phyloP scores from a whole-genome alignment of 768 basidiomycete species.

The Lyophyllum shimeji region DNA sequence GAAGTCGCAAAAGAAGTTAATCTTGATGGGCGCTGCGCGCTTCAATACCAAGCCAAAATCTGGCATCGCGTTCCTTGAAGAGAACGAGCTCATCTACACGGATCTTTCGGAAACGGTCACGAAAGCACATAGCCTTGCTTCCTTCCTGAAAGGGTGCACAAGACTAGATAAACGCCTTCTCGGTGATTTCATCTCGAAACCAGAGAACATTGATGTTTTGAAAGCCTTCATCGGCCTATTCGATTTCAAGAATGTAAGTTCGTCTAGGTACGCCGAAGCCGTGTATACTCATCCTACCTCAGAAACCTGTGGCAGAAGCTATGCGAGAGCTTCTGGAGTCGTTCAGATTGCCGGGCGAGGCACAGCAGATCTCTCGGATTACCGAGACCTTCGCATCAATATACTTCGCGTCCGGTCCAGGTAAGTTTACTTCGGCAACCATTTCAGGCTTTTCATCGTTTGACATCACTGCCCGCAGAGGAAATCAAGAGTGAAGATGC shows the following conservation, averaged over 20 bases:
- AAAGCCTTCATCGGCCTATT: slow-evolving; percentile 87
- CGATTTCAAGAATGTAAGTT: slow-evolving; percentile 81
- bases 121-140: slow-evolving; percentile 70
- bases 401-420: slow-evolving; percentile 84
- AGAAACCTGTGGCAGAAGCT: slow-evolving; percentile 96
- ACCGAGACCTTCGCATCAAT: slow-evolving; percentile 92
- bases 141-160: slow-evolving; percentile 81
- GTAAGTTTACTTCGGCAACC: slow-evolving; percentile 36
- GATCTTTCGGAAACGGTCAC: slow-evolving; percentile 58
- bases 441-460: background rate
- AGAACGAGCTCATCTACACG: slow-evolving; percentile 83
- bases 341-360: slow-evolving; percentile 93
- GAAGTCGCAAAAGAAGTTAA: slow-evolving; percentile 86
- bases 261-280: background rate
- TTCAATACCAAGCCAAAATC: slow-evolving; percentile 95
- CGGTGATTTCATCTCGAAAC: slow-evolving; percentile 90
- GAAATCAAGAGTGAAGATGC: slow-evolving; percentile 92
- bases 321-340: slow-evolving; percentile 93
- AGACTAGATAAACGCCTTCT: slow-evolving; percentile 90
- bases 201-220: slow-evolving; percentile 82
- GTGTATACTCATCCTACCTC: background rate
- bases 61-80: slow-evolving; percentile 88
- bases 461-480: slow-evolving; percentile 39
- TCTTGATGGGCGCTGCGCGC: slow-evolving; percentile 76
- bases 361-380: slow-evolving; percentile 91